phyloP scores from a whole-genome alignment of 2,329 filamentous ascomycete genomes.

The Fonsecaea erecta region DNA sequence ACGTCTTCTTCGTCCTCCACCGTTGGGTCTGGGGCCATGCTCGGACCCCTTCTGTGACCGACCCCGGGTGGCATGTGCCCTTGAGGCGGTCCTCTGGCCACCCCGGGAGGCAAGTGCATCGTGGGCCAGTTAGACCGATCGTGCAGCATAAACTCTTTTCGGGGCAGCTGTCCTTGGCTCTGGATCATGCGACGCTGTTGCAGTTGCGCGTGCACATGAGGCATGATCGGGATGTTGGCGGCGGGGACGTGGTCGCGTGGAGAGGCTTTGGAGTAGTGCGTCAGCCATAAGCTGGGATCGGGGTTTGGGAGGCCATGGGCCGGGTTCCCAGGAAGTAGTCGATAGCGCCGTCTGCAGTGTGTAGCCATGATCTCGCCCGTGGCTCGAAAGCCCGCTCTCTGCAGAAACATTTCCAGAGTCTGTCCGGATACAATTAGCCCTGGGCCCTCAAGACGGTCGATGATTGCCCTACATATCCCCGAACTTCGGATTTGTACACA shows the following conservation, averaged over 20 bases:
- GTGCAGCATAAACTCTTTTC: conserved; percentile 93
- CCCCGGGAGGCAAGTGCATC: conserved; percentile 66
- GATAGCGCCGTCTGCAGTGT: conserved; percentile 83
- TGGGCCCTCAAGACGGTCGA: conserved; percentile 47
- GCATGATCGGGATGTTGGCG: conserved; percentile 57
- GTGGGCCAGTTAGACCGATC: conserved; percentile 90
- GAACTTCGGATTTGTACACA: conserved; percentile 73
- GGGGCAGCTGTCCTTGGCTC: conserved; percentile 79
- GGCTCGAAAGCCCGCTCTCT: conserved; percentile 78
- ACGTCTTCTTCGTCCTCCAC: conserved; percentile 91
- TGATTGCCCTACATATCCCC: conserved; percentile 66
- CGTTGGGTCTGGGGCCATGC: conserved; percentile 51
- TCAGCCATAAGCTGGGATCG: conserved; percentile 84
- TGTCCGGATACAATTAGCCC: conserved; percentile 44
- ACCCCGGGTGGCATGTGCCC: conserved; percentile 29
- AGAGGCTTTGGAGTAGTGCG: conserved; percentile 83
- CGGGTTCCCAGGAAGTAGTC: conserved; percentile 73
- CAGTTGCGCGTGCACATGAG: conserved; percentile 49
- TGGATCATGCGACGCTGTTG: conserved; percentile 62
- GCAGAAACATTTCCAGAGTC: conserved; percentile 87
- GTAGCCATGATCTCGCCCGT: conserved; percentile 72
- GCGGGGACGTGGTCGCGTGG: conserved; percentile 73
- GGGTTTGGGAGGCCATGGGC: conserved; percentile 71
- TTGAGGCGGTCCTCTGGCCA: conserved; percentile 29
- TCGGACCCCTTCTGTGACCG: conserved; percentile 50